Conservation (phyloP, 1,284 basidiomycete genomes). For the Ceratobasidium sp. region DNA sequence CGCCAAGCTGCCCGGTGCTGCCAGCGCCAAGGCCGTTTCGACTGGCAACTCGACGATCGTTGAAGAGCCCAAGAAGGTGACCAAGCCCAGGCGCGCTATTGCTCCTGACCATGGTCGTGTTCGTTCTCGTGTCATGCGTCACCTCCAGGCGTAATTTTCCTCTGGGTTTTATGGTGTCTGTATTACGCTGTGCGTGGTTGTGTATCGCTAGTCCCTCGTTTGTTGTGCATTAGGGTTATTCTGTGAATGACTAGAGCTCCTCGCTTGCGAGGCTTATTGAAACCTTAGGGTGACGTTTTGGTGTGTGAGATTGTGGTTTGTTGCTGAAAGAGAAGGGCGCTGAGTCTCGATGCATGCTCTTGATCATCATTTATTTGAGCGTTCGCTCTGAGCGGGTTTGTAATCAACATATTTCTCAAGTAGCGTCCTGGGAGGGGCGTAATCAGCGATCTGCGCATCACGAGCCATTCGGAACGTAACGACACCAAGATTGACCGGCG, state of each 20-base stretch:
- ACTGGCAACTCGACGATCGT: neutral
- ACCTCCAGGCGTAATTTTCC: neutral
- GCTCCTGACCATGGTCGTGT: conserved; percentile 17
- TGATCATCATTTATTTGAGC: no score
- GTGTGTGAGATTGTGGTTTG: neutral
- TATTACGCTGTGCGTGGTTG: neutral
- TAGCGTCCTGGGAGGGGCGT: no score
- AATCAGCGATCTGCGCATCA: no score
- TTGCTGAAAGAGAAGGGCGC: no score
- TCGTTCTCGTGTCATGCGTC: conserved; percentile 10
- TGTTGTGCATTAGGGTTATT: conserved; percentile 19
- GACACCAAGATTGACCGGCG: no score
- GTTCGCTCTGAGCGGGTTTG: no score
- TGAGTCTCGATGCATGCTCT: no score
- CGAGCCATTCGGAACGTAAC: no score
- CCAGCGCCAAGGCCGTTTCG: conserved; percentile 6
- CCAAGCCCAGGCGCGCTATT: conserved; percentile 12
- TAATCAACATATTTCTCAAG: no score
- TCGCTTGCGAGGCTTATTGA: conserved; percentile 8
- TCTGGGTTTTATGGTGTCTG: conserved; percentile 15
- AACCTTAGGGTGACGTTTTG: neutral
- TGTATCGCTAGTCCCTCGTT: conserved; percentile 12
- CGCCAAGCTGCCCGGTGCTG: conserved; percentile 5
- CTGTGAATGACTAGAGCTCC: conserved; percentile 19
- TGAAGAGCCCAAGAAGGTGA: neutral